These are phyloP conservation scores for Phytopythium boreale DNA, from an alignment of 352 stramenopile species.

Conservation along the genomic window DNA sequence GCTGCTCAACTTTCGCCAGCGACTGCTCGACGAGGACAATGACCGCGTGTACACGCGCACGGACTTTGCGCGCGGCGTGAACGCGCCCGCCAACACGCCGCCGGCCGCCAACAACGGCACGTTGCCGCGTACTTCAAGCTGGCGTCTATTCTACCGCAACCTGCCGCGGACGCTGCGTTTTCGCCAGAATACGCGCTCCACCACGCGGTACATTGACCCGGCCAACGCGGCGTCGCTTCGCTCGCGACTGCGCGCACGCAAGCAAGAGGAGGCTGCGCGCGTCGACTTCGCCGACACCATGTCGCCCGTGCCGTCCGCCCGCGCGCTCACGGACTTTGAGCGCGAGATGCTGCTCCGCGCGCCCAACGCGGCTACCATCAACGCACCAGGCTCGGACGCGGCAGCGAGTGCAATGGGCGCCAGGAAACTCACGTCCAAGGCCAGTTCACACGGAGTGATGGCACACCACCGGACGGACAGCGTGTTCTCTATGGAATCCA, in stretches of 20 bases:
- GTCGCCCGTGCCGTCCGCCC: constrained; percentile 18
- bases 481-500: constrained; percentile 60
- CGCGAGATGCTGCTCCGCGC: constrained; percentile 31
- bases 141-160: constrained; percentile 66
- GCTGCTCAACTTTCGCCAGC: constrained; percentile 54
- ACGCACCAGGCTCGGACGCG: constrained; percentile 1
- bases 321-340: constrained; percentile 52
- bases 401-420: not conserved
- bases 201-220: constrained; percentile 72
- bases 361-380: constrained; percentile 9
- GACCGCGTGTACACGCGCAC: constrained; percentile 17
- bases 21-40: constrained; percentile 45
- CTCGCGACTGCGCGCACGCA: constrained; percentile 45
- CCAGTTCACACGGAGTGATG: constrained; percentile 21
- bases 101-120: constrained; percentile 2
- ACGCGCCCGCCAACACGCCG: constrained; percentile 10
- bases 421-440: constrained; percentile 28
- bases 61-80: constrained; percentile 4
- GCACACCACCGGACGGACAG: constrained; percentile 39
- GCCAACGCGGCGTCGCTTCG: constrained; percentile 62
- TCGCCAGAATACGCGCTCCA: constrained; percentile 72
- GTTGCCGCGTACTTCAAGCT: constrained; percentile 37
- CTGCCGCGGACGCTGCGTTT: constrained; percentile 66
- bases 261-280: constrained; percentile 45
- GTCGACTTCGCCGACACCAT: constrained; percentile 26